A percentile compares a stretch with the other conserved stretches of the same genome.
phyloP scores from a whole-genome alignment of 2,329 filamentous ascomycete species.

The Didymella exigua region DNA sequence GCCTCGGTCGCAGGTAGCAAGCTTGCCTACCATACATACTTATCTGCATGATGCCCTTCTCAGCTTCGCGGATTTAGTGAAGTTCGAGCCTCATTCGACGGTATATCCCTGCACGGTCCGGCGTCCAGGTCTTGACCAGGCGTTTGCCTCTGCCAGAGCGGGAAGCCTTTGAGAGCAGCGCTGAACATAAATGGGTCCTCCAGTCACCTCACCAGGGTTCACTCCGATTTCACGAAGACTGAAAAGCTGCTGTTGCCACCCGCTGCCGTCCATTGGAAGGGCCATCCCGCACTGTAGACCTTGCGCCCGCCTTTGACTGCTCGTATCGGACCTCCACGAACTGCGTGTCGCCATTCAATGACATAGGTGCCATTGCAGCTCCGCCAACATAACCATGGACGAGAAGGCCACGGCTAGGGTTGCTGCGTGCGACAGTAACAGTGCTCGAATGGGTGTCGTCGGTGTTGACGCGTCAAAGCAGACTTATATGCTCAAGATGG shows the following conservation, averaged over 20 bases:
- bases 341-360: neutral
- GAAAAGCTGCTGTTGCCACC: conserved; percentile 3
- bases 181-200: neutral
- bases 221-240: neutral
- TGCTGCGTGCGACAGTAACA: conserved; percentile 19
- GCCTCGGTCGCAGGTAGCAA: neutral
- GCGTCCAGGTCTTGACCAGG: neutral
- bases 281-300: conserved; percentile 2
- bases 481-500: conserved; percentile 64
- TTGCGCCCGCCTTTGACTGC: neutral
- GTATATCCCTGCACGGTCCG: neutral
- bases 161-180: neutral
- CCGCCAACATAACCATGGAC: conserved; percentile 9
- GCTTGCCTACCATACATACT: neutral
- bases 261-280: conserved; percentile 3
- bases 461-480: conserved; percentile 12
- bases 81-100: neutral
- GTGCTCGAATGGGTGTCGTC: conserved; percentile 18
- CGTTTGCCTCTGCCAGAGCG: neutral
- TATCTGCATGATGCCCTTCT: neutral
- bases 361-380: neutral
- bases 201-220: neutral
- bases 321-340: neutral
- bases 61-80: neutral
- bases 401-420: conserved; percentile 26